A percentile compares a stretch with the other conserved stretches of the same genome.
phyloP scores from a whole-genome alignment of 169 alveolate species.

The Cryptosporidium xiaoi region DNA sequence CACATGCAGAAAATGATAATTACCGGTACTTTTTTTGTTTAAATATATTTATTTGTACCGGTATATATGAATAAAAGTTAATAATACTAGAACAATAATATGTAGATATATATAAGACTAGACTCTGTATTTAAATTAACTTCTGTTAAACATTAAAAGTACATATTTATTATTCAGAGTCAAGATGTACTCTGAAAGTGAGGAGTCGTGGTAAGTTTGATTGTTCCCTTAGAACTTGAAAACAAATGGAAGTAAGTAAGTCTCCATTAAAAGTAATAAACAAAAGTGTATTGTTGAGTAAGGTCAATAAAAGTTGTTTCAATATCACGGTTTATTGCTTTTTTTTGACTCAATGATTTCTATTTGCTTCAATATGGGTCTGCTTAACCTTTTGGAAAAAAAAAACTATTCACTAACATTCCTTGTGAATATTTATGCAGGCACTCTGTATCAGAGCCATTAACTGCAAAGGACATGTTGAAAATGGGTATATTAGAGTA shows the following conservation, averaged over 20 bases:
- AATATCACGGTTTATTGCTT: not conserved
- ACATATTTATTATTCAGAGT: no score
- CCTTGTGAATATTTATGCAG: not conserved
- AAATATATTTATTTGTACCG: not conserved
- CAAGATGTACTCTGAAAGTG: slow-evolving; percentile 37
- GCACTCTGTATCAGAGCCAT: slow-evolving; percentile 52
- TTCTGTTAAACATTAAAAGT: no score
- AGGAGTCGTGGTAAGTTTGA: slow-evolving; percentile 56
- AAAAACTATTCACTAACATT: not conserved
- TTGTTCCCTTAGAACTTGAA: no score
- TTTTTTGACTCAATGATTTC: not conserved
- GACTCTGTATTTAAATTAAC: no score
- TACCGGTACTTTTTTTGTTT: not conserved
- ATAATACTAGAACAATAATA: no score
- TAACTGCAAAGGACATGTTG: slow-evolving; percentile 13
- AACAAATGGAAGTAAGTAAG: no score
- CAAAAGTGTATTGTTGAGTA: no score
- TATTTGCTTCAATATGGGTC: no score
- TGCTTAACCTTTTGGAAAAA: not conserved
- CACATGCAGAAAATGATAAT: no score
- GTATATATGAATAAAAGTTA: no score
- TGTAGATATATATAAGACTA: no score
- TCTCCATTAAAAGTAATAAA: no score
- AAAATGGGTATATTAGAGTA: slow-evolving; percentile 12
- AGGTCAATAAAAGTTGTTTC: not conserved